These are phyloP conservation scores for Buxus sempervirens DNA, from an alignment of 164 flowering plant genomes.

Conservation along the genomic window DNA sequence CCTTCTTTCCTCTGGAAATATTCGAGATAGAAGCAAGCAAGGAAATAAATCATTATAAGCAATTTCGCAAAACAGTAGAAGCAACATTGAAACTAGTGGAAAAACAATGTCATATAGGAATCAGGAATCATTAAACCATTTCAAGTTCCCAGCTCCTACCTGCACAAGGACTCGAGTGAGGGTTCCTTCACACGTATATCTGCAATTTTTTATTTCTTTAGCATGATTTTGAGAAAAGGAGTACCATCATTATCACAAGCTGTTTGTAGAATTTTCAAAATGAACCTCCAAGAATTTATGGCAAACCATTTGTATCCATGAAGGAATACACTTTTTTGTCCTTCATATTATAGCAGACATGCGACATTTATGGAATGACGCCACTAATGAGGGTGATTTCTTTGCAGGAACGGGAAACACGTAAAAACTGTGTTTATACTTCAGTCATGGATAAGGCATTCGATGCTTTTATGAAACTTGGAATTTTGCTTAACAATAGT, in stretches of 20 bases:
- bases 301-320: neutral
- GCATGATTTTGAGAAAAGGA: neutral
- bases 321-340: neutral
- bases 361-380: neutral
- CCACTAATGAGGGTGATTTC: too few species aligned
- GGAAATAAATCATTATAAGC: neutral
- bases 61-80: neutral
- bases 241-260: neutral
- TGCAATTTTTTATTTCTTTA: constrained; percentile 22
- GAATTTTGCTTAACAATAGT: neutral
- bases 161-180: constrained; percentile 74
- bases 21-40: constrained; percentile 5
- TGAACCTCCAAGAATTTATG: too few species aligned
- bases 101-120: neutral
- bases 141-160: constrained; percentile 36
- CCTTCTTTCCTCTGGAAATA: constrained; percentile 67
- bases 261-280: too few species aligned
- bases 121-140: neutral
- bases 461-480: neutral
- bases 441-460: neutral
- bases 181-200: constrained; percentile 96
- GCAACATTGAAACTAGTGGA: neutral
- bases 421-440: neutral
- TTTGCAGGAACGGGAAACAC: neutral
- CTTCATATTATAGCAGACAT: neutral